Base-by-base conservation (phyloP, 1,284 basidiomycete species). In the Lentinus polychrous region DNA sequence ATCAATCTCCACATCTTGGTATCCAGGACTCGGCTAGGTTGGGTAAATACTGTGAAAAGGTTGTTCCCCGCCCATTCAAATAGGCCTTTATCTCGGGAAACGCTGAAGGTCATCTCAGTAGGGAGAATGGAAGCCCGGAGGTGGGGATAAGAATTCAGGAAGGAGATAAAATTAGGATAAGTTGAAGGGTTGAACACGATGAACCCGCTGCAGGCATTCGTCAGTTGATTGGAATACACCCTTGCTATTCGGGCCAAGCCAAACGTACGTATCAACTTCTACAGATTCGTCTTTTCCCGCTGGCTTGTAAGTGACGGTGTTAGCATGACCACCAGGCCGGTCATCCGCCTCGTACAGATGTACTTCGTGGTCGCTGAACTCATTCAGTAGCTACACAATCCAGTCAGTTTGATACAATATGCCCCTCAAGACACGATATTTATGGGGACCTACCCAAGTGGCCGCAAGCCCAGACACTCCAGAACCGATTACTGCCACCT, bases 151-250 rank as follows among this genome's bases (percentile, higher is more conserved):
- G 71, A 61, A n/a, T 71, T 63, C 41, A 91, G 71, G 62, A 91
- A 90, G 31, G 77, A 76, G 36, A 88, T 70, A 57, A 91, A 89
- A 65, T 92, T 92, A 10, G 89, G 91, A 57, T 91, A 91, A 0
- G 86, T 89, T 36, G 72, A 73, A 0, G 84, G 81, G 60, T 91
- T 91, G 66, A 86, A 81, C 12, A 90, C 87, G 56, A 87, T 83
- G 55, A 31, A 33, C n/a, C 15, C 1, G 5, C 35, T 37, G 35
- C 35, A 37, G 5, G 14, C 14, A 5, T 18, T 7, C 6, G 4
- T 37, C 18, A 37, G 35, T 34, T 8, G 8, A 37, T 18, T 37
- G 4, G 18, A 18, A n/a, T 37, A 18, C n/a, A n/a, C n/a, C n/a
- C n/a, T n/a, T n/a, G n/a, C n/a, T 37, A 37, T 4, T 4, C 5